phyloP scores from a whole-genome alignment of 768 basidiomycete genomes.

The Macrolepiota dolichaula region DNA sequence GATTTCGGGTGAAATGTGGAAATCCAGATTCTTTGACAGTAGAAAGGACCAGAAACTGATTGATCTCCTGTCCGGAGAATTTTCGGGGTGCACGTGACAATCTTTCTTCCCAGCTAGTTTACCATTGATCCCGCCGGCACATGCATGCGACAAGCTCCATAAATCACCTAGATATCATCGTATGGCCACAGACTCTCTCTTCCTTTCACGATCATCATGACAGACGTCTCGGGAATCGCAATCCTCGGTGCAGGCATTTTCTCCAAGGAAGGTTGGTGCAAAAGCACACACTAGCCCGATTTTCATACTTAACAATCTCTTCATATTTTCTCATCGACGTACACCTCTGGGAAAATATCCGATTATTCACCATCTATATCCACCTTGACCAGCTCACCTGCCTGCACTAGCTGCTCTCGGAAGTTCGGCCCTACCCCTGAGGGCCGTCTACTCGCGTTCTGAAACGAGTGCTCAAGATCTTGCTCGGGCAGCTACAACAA shows the following conservation, averaged over 20 bases:
- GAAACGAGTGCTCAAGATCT: constrained; percentile 53
- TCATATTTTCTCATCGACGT: constrained; percentile 16
- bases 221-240: constrained; percentile 51
- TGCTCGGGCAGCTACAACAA: constrained; percentile 39
- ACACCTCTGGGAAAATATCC: constrained; percentile 13
- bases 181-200: neutral
- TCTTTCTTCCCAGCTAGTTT: neutral
- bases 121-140: constrained; percentile 4
- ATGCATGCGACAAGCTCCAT: constrained; percentile 6
- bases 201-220: constrained; percentile 28
- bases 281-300: neutral
- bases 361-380: constrained; percentile 21
- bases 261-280: constrained; percentile 61
- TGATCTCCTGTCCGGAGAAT: constrained; percentile 17
- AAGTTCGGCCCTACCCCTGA: constrained; percentile 38
- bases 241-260: constrained; percentile 83
- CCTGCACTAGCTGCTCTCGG: constrained; percentile 64
- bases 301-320: neutral
- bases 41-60: neutral
- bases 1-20: constrained; percentile 18
- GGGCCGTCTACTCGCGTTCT: constrained; percentile 82
- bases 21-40: neutral
- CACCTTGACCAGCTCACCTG: constrained; percentile 58
- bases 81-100: constrained; percentile 24
- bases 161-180: neutral